Conservation (phyloP, 2,329 filamentous ascomycete species). For the Neopestalotiopsis sp. region DNA sequence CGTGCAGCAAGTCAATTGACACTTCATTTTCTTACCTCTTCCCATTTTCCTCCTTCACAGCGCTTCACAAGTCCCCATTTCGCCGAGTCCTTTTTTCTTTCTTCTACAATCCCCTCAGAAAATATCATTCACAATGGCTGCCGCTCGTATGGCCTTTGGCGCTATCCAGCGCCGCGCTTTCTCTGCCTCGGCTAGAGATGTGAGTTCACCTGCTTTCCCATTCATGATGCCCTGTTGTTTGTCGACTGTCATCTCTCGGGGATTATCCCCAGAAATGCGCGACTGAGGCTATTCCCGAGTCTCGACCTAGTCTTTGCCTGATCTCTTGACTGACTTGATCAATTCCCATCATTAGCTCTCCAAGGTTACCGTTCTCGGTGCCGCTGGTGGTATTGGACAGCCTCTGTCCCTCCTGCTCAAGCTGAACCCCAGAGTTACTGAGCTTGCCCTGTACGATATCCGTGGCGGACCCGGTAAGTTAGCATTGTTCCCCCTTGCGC, state of each 20-base stretch:
- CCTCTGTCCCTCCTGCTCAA: slow-evolving; percentile 97
- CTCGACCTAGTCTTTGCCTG: not conserved
- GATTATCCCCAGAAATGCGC: not conserved
- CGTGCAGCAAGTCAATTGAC: slow-evolving; percentile 7
- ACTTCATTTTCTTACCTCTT: not conserved
- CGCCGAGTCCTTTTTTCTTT: not conserved
- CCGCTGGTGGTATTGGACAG: slow-evolving; percentile 97
- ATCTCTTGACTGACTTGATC: slow-evolving; percentile 22
- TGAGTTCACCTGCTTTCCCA: slow-evolving; percentile 45
- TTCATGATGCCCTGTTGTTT: not conserved
- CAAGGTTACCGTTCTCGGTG: slow-evolving; percentile 97
- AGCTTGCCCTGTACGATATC: slow-evolving; percentile 98
- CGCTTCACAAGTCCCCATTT: slow-evolving; percentile 4
- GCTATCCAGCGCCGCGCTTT: slow-evolving; percentile 77
- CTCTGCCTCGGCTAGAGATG: slow-evolving; percentile 78
- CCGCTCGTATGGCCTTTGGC: slow-evolving; percentile 37
- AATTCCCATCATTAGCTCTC: slow-evolving; percentile 68
- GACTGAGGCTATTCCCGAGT: slow-evolving; percentile 15
- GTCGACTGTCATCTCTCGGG: not conserved
- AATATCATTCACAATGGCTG: slow-evolving; percentile 30
- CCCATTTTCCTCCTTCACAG: not conserved
- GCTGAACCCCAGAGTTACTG: slow-evolving; percentile 92
- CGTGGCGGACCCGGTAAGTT: slow-evolving; percentile 76
- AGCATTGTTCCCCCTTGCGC: slow-evolving; percentile 50
- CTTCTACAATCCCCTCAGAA: not conserved